phyloP scores from a whole-genome alignment of 202 grass and related monocot species.

The Sporobolus alterniflorus region DNA sequence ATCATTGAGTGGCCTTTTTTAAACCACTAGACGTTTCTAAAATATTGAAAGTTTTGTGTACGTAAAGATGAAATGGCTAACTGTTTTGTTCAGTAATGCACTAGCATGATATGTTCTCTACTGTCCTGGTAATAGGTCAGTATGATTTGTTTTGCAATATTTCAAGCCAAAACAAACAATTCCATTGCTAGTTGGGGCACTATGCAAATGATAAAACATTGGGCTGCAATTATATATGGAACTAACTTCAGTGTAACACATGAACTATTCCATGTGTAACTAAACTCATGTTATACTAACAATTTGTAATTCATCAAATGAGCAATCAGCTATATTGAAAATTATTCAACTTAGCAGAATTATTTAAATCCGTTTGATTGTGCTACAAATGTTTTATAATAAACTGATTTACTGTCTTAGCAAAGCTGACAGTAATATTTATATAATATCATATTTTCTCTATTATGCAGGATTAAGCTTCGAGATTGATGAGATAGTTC shows the following conservation, averaged over 20 bases:
- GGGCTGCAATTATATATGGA: background rate
- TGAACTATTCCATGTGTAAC: background rate
- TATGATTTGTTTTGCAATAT: background rate
- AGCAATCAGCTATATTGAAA: background rate
- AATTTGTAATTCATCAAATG: background rate
- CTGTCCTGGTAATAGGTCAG: background rate
- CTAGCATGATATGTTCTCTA: background rate
- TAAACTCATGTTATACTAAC: background rate
- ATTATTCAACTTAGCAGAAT: background rate
- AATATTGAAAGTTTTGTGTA: background rate
- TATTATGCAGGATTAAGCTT: conserved; percentile 72
- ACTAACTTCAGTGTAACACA: background rate
- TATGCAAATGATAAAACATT: background rate
- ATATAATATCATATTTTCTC: conserved; percentile 1
- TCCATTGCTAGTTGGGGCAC: background rate
- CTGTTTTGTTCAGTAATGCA: background rate
- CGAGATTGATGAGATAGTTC: conserved; percentile 88
- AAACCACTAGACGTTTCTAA: background rate
- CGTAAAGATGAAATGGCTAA: background rate
- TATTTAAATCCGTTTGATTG: background rate
- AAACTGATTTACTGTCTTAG: background rate
- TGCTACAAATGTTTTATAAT: background rate
- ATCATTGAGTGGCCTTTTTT: background rate
- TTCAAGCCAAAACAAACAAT: background rate
- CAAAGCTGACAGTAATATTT: background rate